Evolutionary conservation across 805 yeast genomes (phyloP).

Genomic region (Candida oleophila): DNA sequence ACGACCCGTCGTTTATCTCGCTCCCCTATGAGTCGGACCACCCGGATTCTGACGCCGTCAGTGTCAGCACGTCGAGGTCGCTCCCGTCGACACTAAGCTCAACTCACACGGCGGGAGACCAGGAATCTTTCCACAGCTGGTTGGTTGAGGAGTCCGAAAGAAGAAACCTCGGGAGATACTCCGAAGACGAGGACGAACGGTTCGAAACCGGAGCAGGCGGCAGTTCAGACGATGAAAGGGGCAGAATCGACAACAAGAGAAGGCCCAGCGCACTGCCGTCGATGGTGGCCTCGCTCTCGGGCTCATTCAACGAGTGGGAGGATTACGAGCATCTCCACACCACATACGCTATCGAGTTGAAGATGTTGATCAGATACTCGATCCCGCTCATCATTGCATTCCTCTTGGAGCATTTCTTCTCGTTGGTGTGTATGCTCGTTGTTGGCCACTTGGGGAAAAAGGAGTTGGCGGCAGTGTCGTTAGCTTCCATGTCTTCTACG

Average conservation of each 20-base stretch:
- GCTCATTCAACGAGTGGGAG: slow-evolving; percentile 19
- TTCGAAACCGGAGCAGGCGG: too few species aligned
- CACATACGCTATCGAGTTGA: slow-evolving; percentile 22
- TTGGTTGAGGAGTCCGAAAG: slow-evolving; percentile 42
- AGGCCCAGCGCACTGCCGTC: slow-evolving; percentile 1
- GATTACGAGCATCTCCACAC: slow-evolving; percentile 35
- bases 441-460: slow-evolving; percentile 46
- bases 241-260: background rate
- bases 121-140: slow-evolving; percentile 44
- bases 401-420: slow-evolving; percentile 42
- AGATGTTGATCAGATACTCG: slow-evolving; percentile 29
- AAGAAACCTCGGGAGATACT: slow-evolving; percentile 13
- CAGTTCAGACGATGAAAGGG: background rate
- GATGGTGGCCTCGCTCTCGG: slow-evolving; percentile 1
- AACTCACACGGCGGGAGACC: slow-evolving; percentile 33
- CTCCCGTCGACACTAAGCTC: slow-evolving; percentile 41
- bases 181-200: slow-evolving; percentile 13
- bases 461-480: slow-evolving; percentile 46
- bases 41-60: slow-evolving; percentile 36
- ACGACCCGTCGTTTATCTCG: slow-evolving; percentile 44
- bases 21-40: slow-evolving; percentile 24
- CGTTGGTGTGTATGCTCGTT: slow-evolving; percentile 41
- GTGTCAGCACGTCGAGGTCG: slow-evolving; percentile 40
- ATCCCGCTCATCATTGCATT: slow-evolving; percentile 42
- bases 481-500: slow-evolving; percentile 45